Evolutionary conservation across 208 protist species (phyloP).

Genomic region (Crithidia fasciculata): DNA sequence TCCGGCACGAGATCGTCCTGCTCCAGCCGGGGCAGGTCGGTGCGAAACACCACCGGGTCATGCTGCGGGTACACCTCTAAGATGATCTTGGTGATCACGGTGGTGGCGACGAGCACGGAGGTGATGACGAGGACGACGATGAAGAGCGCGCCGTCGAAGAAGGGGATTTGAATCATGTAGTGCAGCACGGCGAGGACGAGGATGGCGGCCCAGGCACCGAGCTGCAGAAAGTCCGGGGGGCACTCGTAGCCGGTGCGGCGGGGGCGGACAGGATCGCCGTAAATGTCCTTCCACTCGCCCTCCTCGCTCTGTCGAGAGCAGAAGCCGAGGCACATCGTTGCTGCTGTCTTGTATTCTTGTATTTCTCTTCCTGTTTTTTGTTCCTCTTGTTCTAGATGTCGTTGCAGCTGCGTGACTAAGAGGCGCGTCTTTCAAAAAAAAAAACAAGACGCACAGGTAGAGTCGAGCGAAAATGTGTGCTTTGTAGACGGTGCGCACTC

Average conservation of each 20-base stretch:
- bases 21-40: constrained; percentile 53
- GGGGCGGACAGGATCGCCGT: constrained; percentile 81
- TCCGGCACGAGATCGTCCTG: constrained; percentile 59
- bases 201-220: constrained; percentile 73
- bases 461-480: too few species aligned
- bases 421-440: neutral
- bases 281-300: constrained; percentile 82
- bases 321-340: constrained; percentile 31
- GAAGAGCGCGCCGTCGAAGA: constrained; percentile 50
- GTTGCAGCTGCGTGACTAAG: too few species aligned
- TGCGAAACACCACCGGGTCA: constrained; percentile 72
- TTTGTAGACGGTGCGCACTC: too few species aligned
- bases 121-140: constrained; percentile 60
- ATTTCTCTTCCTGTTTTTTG: neutral
- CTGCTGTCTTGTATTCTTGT: neutral
- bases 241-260: constrained; percentile 79
- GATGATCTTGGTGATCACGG: constrained; percentile 58
- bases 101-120: constrained; percentile 35
- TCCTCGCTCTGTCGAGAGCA: constrained; percentile 40
- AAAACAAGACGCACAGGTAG: neutral
- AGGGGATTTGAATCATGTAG: constrained; percentile 73
- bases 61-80: constrained; percentile 75
- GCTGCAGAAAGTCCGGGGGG: constrained; percentile 75
- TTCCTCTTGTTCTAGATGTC: too few species aligned
- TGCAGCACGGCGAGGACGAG: constrained; percentile 49